Base-by-base conservation (phyloP, 345 rosid species). In the Acer yangbiense region DNA sequence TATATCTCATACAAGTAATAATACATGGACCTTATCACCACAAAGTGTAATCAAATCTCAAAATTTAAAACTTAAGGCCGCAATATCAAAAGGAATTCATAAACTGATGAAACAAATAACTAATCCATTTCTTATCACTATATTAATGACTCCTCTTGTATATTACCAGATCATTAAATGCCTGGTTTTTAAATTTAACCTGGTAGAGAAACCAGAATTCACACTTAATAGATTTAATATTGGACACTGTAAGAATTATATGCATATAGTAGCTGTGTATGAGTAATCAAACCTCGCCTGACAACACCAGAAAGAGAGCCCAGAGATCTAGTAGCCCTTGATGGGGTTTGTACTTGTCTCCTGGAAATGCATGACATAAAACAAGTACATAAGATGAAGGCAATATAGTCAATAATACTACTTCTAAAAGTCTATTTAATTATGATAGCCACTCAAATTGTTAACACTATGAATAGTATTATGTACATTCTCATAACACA, bases 251-350 rank as follows among this genome's bases (percentile, higher is more conserved):
- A 16, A 16, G 65, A 11, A 39, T 55, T 21, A 54, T 6, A 9
- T 55, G 71, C 29, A 52, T n/a, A 65, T 52, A 27, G 27, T 20
- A 55, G 65, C 54, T n/a, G 55, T 46, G 5, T 65, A 18, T 14
- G 29, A 73, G 46, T 16, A 78, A 71, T 76, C 83, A 69, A 72
- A 87, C 92, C 92, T 77, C 92, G 81, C 76, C 89, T 86, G 67
- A 88, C 86, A 55, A 79, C 89, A 44, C 87, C 90, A 57, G 92
- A 81, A 52, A 88, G 76, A 48, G 54, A 69, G 48, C 88, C 86
- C 48, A 89, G 82, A 73, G 92, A 81, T 87, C 90, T 87, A 71
- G 92, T 82, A 74, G 90, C 85, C 80, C 84, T 83, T 77, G 88
- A 82, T 4, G 87, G 88, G 20, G 87, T 72, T 72, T 82, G 83